These are phyloP conservation scores for Boletus sp. DNA, from an alignment of 768 basidiomycete genomes.

Conservation along the genomic window DNA sequence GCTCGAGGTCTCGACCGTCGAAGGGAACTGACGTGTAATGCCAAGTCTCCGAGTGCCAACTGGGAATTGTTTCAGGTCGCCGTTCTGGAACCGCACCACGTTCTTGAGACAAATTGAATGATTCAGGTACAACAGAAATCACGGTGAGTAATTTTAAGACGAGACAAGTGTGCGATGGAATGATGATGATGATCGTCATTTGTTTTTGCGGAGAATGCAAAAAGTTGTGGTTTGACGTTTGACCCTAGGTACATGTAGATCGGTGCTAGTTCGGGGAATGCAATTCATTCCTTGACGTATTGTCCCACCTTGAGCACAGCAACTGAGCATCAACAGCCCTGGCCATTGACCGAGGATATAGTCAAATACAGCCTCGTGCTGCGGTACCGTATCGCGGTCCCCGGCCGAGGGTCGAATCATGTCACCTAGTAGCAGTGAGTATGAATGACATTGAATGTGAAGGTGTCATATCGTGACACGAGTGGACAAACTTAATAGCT, in stretches of 20 bases:
- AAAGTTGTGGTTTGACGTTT: background rate
- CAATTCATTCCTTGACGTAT: background rate
- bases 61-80: background rate
- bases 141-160: background rate
- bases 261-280: background rate
- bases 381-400: too few relatives aligned
- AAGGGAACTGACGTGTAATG: background rate
- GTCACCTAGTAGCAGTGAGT: conserved; percentile 4
- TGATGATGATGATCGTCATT: background rate
- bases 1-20: conserved; percentile 7
- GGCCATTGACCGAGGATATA: too few relatives aligned
- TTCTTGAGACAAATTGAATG: background rate
- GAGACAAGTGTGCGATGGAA: background rate
- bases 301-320: background rate
- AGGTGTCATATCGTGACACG: background rate
- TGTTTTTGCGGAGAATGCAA: background rate
- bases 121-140: background rate
- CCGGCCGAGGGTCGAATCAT: background rate
- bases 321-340: background rate
- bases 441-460: background rate
- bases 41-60: background rate
- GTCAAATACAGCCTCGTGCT: too few relatives aligned
- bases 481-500: background rate
- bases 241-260: background rate
- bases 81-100: background rate